Base-by-base conservation (phyloP, 2,329 filamentous ascomycete genomes). In the Coniochaeta hoffmannii region DNA sequence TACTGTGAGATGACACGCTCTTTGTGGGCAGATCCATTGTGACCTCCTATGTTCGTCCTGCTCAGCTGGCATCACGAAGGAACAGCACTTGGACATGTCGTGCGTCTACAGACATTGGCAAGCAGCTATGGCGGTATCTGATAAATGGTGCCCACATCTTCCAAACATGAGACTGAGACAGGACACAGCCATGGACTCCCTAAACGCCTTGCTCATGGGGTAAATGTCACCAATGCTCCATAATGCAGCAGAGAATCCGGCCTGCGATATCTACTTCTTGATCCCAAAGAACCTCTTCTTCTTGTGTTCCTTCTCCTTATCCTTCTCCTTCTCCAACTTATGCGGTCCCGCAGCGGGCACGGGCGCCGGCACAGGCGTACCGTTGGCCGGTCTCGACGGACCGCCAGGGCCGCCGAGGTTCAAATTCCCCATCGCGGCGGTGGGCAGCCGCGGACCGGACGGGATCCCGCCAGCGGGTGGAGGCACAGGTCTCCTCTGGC, bases 391-490 rank as follows among this genome's bases (percentile, higher is more conserved):
- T 9, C 22, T 31, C 8, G 49, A 31, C 26, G 26, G 17, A 9
- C 44, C 24, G 44, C 24, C 30, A 19, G 26, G 49, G n/a, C 31
- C n/a, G n/a, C n/a, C 34, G 22, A 53, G 32, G 24, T 73, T 77
- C 77, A 87, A 81, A 36, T 71, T 75, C 15, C 71, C 73, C 76
- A 87, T 80, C 28, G 77, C 76, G 58, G 77, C 73, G 5, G 75
- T 80, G 6, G 49, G 49, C 5, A 77, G 77, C 52, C 67, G 64
- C 2, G 69, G 63, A 1, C 70, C 69, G 17, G 66, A 57, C 0
- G 73, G 73, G 0, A 73, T 64, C 5, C 72, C 73, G 24, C 64
- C 59, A 10, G 62, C 67, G 59, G 56, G n/a, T n/a, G n/a, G n/a
- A n/a, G n/a, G 68, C 58, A 62, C 69, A 58, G 55, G 56, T 56